Evolutionary conservation across 2,329 filamentous ascomycete species (phyloP).

Genomic region (Phyllosticta ampelicida): DNA sequence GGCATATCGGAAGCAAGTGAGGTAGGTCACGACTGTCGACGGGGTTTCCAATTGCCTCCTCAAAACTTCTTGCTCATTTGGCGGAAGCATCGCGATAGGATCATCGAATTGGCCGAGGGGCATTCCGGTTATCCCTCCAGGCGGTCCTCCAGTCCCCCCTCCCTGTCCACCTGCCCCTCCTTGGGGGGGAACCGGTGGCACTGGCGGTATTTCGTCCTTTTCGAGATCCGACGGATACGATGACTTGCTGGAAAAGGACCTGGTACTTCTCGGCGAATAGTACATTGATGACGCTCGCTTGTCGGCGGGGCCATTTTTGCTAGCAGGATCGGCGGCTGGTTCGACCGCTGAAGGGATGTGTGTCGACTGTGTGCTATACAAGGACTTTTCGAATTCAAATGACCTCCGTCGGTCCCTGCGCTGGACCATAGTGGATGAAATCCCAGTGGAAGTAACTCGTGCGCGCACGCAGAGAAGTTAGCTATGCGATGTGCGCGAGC

Average conservation of each 20-base stretch:
- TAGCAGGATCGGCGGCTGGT: background rate
- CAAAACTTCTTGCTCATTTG: slow-evolving; percentile 55
- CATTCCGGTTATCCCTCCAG: slow-evolving; percentile 14
- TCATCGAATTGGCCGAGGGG: slow-evolving; percentile 23
- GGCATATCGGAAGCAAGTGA: slow-evolving; percentile 59
- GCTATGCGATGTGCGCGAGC: background rate
- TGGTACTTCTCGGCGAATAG: background rate
- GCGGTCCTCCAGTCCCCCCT: background rate
- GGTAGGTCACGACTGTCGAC: slow-evolving; percentile 52
- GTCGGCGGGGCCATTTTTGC: background rate
- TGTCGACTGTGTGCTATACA: background rate
- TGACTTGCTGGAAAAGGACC: background rate
- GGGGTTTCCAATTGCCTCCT: slow-evolving; percentile 58
- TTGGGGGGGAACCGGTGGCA: background rate
- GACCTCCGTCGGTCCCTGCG: background rate
- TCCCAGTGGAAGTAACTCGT: background rate
- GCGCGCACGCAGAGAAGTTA: background rate
- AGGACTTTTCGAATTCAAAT: background rate
- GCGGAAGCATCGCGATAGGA: slow-evolving; percentile 51
- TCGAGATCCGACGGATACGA: background rate
- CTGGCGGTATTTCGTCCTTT: background rate
- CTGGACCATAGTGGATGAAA: background rate
- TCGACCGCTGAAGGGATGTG: background rate
- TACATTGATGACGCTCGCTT: background rate
- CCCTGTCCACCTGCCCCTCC: background rate